A percentile compares a stretch with the other conserved stretches of the same genome.
Conservation (phyloP, 257 asterid species). For the Ajuga chamaepitys region DNA sequence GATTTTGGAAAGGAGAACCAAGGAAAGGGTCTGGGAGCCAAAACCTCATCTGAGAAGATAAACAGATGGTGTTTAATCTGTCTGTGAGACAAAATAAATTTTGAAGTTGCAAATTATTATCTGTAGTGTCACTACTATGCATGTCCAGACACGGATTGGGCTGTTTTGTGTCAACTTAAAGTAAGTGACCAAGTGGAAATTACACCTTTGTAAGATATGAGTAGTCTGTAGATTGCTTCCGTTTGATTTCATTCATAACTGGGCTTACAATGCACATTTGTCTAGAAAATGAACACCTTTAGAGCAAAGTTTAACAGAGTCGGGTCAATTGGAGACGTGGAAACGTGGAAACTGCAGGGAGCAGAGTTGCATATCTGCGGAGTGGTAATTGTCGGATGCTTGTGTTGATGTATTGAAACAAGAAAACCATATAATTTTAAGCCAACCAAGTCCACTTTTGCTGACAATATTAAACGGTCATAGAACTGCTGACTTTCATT, state of each 20-base stretch:
- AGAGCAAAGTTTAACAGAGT: not conserved
- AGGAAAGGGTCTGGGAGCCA: not conserved
- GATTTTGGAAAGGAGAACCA: not conserved
- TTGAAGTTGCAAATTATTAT: not conserved
- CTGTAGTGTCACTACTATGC: not conserved
- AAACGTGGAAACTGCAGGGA: not conserved
- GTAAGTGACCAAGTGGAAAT: not conserved
- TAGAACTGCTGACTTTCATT: not conserved
- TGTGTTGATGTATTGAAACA: not conserved
- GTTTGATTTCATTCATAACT: not conserved
- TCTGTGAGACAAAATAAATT: not conserved
- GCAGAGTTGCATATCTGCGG: not conserved
- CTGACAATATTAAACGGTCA: not conserved
- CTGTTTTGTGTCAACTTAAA: not conserved
- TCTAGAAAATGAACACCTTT: not conserved
- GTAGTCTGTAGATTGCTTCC: not conserved
- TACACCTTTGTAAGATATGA: not conserved
- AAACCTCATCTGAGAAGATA: not conserved
- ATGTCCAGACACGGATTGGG: not conserved
- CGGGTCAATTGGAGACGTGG: not conserved
- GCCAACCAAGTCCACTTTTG: slow-evolving; percentile 1
- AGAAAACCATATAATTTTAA: not conserved
- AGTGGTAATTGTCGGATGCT: not conserved
- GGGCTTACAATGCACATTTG: not conserved
- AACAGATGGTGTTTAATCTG: not conserved